Evolutionary conservation across 2,329 filamentous ascomycete species (phyloP).

Genomic region (Apiospora kogelbergensis): DNA sequence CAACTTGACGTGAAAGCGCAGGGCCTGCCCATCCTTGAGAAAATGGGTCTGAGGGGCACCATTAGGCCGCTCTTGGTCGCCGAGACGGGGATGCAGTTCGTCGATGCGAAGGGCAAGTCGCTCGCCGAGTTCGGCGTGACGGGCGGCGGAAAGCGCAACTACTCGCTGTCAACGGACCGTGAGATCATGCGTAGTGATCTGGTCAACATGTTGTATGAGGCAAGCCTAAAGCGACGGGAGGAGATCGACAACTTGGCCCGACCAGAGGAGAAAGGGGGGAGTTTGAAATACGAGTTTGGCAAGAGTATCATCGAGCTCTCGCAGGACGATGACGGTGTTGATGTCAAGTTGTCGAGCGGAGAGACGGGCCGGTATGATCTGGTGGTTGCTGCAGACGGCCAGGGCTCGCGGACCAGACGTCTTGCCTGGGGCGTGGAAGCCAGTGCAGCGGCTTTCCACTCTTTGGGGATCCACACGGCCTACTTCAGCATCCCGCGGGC

Average conservation of each 20-base stretch:
- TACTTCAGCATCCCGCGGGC: conserved; percentile 39
- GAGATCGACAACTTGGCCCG: conserved; percentile 18
- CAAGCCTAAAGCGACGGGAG: conserved; percentile 25
- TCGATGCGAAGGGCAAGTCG: conserved; percentile 39
- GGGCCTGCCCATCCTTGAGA: conserved; percentile 36
- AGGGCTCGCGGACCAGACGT: conserved; percentile 46
- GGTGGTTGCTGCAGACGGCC: conserved; percentile 56
- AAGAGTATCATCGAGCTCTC: conserved; percentile 28
- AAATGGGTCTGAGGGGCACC: conserved; percentile 37
- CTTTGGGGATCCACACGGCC: conserved; percentile 33
- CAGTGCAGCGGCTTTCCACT: conserved; percentile 26
- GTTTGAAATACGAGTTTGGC: conserved; percentile 33
- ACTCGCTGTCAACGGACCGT: conserved; percentile 53
- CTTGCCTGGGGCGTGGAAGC: conserved; percentile 32
- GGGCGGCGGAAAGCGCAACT: conserved; percentile 39
- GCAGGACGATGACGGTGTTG: conserved; percentile 33
- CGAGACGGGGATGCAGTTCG: conserved; percentile 48
- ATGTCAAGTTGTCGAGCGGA: conserved; percentile 45
- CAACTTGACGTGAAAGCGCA: conserved; percentile 45
- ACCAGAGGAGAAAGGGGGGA: conserved; percentile 23
- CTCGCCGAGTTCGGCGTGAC: conserved; percentile 41
- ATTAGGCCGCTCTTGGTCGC: conserved; percentile 40
- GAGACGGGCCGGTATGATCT: conserved; percentile 45
- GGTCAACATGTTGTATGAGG: conserved; percentile 48
- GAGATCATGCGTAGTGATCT: conserved; percentile 62